A percentile compares a stretch with the other conserved stretches of the same genome.
Evolutionary conservation across 176 grass and related monocot species (phyloP).

Genomic region (Zea luxurians): DNA sequence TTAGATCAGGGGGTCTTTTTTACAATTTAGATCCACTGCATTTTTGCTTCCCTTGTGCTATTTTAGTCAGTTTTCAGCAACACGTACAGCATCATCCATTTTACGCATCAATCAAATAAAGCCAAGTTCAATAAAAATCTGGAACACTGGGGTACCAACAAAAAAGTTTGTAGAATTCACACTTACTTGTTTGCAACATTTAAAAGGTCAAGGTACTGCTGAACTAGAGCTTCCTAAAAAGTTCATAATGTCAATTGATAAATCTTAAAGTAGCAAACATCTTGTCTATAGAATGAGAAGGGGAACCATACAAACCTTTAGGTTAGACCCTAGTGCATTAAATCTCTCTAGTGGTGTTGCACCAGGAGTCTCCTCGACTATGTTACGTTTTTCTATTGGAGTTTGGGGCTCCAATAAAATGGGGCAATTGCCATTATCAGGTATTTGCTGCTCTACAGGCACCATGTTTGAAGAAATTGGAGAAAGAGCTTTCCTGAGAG

Average conservation of each 20-base stretch:
- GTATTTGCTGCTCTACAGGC: constrained; percentile 22
- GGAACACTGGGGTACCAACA: not conserved
- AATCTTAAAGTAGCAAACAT: constrained; percentile 26
- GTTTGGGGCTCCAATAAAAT: constrained; percentile 50
- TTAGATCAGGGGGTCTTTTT: not conserved
- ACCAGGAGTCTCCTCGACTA: constrained; percentile 33
- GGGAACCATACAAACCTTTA: constrained; percentile 58
- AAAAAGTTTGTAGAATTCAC: constrained; percentile 10
- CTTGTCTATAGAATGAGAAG: not conserved
- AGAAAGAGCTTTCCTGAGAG: constrained; percentile 68
- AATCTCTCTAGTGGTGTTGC: constrained; percentile 78
- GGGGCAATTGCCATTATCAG: constrained; percentile 25
- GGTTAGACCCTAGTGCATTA: constrained; percentile 51
- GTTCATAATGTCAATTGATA: constrained; percentile 15
- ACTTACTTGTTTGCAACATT: constrained; percentile 86
- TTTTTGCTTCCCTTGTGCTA: not conserved
- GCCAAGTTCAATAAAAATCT: not conserved
- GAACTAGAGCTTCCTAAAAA: constrained; percentile 74
- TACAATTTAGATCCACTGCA: not conserved
- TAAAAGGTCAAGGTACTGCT: constrained; percentile 76
- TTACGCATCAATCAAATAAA: not conserved
- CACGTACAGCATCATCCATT: not conserved
- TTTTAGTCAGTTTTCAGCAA: not conserved
- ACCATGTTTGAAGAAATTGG: constrained; percentile 69
- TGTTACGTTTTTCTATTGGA: constrained; percentile 36